These are phyloP conservation scores for Trametes maxima DNA, from an alignment of 768 basidiomycete genomes.

Conservation along the genomic window DNA sequence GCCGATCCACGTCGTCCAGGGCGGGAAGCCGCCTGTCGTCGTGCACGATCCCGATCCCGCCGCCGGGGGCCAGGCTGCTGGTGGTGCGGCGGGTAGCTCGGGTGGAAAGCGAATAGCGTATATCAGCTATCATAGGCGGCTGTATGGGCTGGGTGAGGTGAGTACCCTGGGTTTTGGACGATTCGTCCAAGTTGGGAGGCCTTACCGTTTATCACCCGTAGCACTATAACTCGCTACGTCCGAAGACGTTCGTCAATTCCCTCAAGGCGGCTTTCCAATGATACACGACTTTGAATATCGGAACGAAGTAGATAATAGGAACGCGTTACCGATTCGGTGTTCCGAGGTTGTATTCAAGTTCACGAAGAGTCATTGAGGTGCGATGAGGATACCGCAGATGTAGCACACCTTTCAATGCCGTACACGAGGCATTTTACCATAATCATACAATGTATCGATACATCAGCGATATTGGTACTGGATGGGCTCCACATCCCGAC, in stretches of 20 bases:
- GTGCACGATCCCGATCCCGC: slow-evolving; percentile 83
- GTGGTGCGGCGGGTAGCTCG: slow-evolving; percentile 39
- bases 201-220: slow-evolving; percentile 33
- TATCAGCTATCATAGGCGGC: slow-evolving; percentile 90
- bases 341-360: no score
- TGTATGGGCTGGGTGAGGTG: slow-evolving; percentile 97
- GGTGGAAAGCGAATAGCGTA: slow-evolving; percentile 49
- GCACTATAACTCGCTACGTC: slow-evolving; percentile 89
- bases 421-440: no score
- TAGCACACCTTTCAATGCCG: no score
- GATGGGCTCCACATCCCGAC: no score
- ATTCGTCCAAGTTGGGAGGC: background rate
- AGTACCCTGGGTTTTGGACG: slow-evolving; percentile 31
- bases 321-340: background rate
- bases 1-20: slow-evolving; percentile 91
- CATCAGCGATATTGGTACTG: no score
- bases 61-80: slow-evolving; percentile 34
- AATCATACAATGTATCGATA: no score
- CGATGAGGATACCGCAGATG: no score
- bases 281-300: background rate
- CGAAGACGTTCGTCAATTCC: slow-evolving; percentile 38
- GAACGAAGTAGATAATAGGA: no score
- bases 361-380: no score
- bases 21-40: slow-evolving; percentile 79
- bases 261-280: slow-evolving; percentile 26